Evolutionary conservation across 495 filamentous ascomycete genomes (phyloP).

Genomic region (Articulospora tetracladia): DNA sequence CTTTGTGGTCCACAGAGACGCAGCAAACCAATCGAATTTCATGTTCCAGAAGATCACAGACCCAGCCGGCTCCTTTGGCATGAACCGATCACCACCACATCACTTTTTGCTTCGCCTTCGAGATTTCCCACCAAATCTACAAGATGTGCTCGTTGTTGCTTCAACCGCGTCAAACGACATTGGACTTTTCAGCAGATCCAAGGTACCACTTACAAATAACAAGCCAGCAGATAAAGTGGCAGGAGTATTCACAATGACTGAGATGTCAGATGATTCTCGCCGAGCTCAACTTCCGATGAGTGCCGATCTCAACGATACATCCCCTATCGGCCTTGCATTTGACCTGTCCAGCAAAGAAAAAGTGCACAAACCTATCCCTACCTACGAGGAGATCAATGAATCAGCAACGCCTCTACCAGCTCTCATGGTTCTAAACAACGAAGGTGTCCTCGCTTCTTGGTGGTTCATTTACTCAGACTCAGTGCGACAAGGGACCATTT

Average conservation of each 20-base stretch:
- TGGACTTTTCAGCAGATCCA: slow-evolving; percentile 69
- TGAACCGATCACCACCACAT: slow-evolving; percentile 64
- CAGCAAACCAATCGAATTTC: slow-evolving; percentile 41
- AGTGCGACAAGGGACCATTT: slow-evolving; percentile 66
- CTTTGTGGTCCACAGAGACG: slow-evolving; percentile 68
- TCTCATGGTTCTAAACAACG: slow-evolving; percentile 81
- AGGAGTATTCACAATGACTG: slow-evolving; percentile 68
- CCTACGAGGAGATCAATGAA: slow-evolving; percentile 64
- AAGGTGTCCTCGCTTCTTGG: slow-evolving; percentile 82
- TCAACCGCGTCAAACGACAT: slow-evolving; percentile 78
- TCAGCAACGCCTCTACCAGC: slow-evolving; percentile 83
- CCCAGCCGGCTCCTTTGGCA: slow-evolving; percentile 61
- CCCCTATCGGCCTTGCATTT: slow-evolving; percentile 72
- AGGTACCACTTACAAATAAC: slow-evolving; percentile 56
- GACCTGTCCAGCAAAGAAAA: slow-evolving; percentile 81
- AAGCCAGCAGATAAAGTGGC: slow-evolving; percentile 55
- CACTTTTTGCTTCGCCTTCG: slow-evolving; percentile 72
- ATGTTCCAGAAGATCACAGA: slow-evolving; percentile 70
- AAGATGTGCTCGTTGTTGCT: slow-evolving; percentile 74
- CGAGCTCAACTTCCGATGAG: slow-evolving; percentile 72
- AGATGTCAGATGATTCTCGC: slow-evolving; percentile 69
- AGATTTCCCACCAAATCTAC: slow-evolving; percentile 72
- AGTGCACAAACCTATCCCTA: slow-evolving; percentile 71
- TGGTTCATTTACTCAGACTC: slow-evolving; percentile 89
- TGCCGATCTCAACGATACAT: slow-evolving; percentile 61